These are phyloP conservation scores for Metschnikowia cubensis DNA, from an alignment of 805 yeast genomes.

Conservation along the genomic window DNA sequence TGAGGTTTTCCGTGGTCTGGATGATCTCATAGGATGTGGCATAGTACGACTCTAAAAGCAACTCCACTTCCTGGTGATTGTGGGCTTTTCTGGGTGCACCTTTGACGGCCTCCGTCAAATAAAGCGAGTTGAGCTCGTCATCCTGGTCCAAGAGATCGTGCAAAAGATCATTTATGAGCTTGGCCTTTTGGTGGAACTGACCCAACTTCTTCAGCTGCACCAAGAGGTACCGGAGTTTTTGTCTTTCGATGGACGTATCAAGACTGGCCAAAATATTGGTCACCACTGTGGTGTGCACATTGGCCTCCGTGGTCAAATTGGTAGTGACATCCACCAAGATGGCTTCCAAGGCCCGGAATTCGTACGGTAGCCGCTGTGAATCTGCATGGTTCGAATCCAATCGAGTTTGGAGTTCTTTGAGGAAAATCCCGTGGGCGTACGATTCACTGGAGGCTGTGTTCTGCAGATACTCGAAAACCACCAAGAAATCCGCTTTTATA, in stretches of 20 bases:
- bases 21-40: conserved; percentile 92
- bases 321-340: conserved; percentile 76
- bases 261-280: conserved; percentile 69
- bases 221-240: conserved; percentile 69
- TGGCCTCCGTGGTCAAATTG: conserved; percentile 81
- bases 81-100: conserved; percentile 47
- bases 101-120: conserved; percentile 57
- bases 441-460: conserved; percentile 38
- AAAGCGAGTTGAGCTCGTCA: conserved; percentile 78
- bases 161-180: conserved; percentile 73
- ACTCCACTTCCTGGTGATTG: conserved; percentile 84
- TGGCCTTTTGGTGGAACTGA: conserved; percentile 79
- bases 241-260: conserved; percentile 78
- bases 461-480: conserved; percentile 37
- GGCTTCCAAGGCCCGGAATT: conserved; percentile 85
- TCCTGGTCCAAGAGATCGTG: conserved; percentile 86
- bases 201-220: conserved; percentile 82
- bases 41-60: conserved; percentile 85
- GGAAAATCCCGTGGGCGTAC: conserved; percentile 40
- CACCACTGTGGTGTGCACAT: conserved; percentile 73
- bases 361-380: conserved; percentile 60
- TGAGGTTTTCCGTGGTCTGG: conserved; percentile 74
- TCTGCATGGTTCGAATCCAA: conserved; percentile 30
- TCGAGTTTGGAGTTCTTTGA: conserved; percentile 39
- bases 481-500: conserved; percentile 49